Base-by-base conservation (phyloP, 495 filamentous ascomycete genomes). In the Hyaloscypha finlandica region DNA sequence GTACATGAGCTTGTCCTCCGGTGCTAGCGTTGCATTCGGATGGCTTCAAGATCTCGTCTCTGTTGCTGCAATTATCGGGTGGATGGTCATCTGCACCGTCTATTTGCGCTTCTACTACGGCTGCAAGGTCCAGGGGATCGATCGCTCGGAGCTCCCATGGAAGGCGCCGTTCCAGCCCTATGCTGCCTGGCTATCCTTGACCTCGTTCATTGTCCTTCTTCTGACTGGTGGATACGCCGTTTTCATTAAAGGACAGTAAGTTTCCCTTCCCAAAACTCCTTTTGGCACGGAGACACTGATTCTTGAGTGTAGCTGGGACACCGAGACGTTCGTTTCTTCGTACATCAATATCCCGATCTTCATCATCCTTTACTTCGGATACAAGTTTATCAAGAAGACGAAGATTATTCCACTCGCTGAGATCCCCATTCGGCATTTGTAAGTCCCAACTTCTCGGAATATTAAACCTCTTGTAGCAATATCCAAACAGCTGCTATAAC, bases 1-100 rank as follows among this genome's bases (percentile, higher is more conserved):
- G 2, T 92, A 86, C 81, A 84, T 92, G 73, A 95, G 92, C 75
- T 88, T 92, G 0, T 82, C 84, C 14, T 14, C 6, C n/a, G 59
- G 81, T 80, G 35, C 83, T 83, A 39, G 75, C 79, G 19, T 78
- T 78, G 85, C 87, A 3, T 91, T 90, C 71, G 74, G 73, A 19
- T 91, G 88, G 87, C 86, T 88, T 71, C 79, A 84, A 25, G 84
- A 83, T 61, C 77, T 89, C 6, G 83, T 81, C 42, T 84, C 86
- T 6, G 79, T 88, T 39, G 81, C 83, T 16, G 81, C 79, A 37
- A 74, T 90, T 48, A 82, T 91, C 64, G 85, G 84, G 33, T 90
- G 87, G 86, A 81, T 84, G 55, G 81, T 81, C 60, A 84, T 86
- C 69, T 75, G 77, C 55, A 70, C 78, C 5, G 82, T 84, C 32